Percentiles rank a stretch among this genome's conserved stretches.
Evolutionary conservation across 2,329 filamentous ascomycete genomes (phyloP).

Genomic region (Zopfia rhizophila): DNA sequence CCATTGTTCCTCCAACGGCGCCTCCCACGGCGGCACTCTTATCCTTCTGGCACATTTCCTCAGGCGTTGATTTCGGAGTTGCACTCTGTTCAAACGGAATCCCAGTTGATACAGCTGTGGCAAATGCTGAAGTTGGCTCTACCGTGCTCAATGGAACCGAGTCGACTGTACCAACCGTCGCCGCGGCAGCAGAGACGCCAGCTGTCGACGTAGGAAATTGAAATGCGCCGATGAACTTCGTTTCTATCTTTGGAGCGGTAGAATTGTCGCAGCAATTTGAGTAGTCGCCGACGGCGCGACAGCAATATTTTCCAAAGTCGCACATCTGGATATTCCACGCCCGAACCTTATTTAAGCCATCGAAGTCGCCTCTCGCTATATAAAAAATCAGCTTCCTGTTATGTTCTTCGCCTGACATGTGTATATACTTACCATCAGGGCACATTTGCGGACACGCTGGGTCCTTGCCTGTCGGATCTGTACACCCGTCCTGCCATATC

Average conservation of each 20-base stretch:
- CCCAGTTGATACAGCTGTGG: conserved; percentile 21
- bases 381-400: conserved; percentile 17
- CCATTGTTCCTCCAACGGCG: conserved; percentile 35
- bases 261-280: conserved; percentile 43
- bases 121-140: conserved; percentile 16
- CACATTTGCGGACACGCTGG: conserved; percentile 42
- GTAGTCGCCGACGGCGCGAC: conserved; percentile 36
- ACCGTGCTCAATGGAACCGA: conserved; percentile 8
- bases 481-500: conserved; percentile 49
- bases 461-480: conserved; percentile 43
- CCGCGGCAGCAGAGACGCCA: conserved; percentile 4
- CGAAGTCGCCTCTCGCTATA: conserved; percentile 22
- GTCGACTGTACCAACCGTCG: conserved; percentile 1
- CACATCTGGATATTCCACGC: conserved; percentile 49
- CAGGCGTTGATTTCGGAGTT: conserved; percentile 15
- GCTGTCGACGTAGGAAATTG: conserved; percentile 26
- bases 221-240: conserved; percentile 35
- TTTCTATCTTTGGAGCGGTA: conserved; percentile 34
- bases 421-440: conserved; percentile 36
- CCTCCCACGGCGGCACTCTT: conserved; percentile 38
- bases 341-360: conserved; percentile 26
- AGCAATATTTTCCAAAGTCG: conserved; percentile 48
- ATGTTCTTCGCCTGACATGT: conserved; percentile 2
- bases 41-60: conserved; percentile 26
- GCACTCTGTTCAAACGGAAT: conserved; percentile 14